Base-by-base conservation (phyloP, 768 basidiomycete genomes). In the Udeniomyces megalosporus region DNA sequence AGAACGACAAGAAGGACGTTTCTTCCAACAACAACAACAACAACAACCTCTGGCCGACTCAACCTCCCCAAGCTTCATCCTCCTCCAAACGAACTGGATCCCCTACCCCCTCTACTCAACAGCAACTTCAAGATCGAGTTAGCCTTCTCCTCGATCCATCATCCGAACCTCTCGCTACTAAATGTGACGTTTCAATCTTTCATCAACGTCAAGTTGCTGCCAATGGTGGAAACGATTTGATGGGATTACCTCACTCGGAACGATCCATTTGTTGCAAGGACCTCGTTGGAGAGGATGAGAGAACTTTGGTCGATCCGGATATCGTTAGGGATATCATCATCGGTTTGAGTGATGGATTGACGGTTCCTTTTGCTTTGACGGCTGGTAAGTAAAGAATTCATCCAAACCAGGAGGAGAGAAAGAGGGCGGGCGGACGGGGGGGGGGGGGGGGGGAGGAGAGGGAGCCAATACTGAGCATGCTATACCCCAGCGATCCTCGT, bases 341-440 rank as follows among this genome's bases (percentile, higher is more conserved):
- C 65, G 89, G 89, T n/a, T 81, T 90, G 10, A 86, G 85, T 0
- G 88, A 91, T 68, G 88, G 89, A 7, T 76, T 91, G 54, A 92
- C 90, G 0, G 88, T 93, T 0, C 90, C 90, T 0, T 93, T 93
- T 71, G 90, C 90, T 10, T 76, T 93, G 44, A 82, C 90, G 2
- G 90, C 90, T 4, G 90, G 90, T 63, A 20, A 17, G 42, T 62
- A 12, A 11, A 7, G 0, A 17, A 6, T 28, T 51, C 24, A 7
- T 22, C 22, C 22, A n/a, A n/a, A n/a, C n/a, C n/a, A n/a, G n/a
- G n/a, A n/a, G n/a, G n/a, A n/a, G 22, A 10, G 31, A 10, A 6
- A 52, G 28, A 5, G 24, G 5, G 28, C 31, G 28, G 48, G 26
- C 4, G 17, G 2, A 8, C n/a, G 17, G 24, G 6, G 17, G 38